These are phyloP conservation scores for Magnaporthales sp. DNA, from an alignment of 2,329 filamentous ascomycete genomes.

Conservation along the genomic window DNA sequence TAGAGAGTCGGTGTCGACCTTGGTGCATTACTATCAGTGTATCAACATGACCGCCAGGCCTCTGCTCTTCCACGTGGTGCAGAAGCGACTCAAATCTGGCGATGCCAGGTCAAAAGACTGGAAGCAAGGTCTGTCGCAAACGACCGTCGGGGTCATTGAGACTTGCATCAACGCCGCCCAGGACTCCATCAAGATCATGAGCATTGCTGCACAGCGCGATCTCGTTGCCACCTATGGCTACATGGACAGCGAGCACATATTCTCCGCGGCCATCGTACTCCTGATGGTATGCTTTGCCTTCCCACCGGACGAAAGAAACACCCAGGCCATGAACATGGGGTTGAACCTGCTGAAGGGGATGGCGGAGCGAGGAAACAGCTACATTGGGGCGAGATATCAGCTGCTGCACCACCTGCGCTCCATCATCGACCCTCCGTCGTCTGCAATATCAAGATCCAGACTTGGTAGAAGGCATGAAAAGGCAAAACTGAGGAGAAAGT, in stretches of 20 bases:
- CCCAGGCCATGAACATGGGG: constrained; percentile 29
- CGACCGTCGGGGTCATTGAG: constrained; percentile 41
- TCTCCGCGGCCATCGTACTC: constrained; percentile 43
- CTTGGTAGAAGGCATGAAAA: background rate
- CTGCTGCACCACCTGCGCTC: constrained; percentile 21
- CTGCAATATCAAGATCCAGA: background rate
- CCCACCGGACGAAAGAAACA: constrained; percentile 32
- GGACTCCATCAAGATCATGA: constrained; percentile 39
- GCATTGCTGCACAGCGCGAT: constrained; percentile 36
- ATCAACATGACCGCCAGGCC: constrained; percentile 49
- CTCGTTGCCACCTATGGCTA: constrained; percentile 48
- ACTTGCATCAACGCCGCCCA: constrained; percentile 41
- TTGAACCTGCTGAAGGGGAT: constrained; percentile 38
- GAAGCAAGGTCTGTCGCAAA: constrained; percentile 35
- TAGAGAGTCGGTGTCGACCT: constrained; percentile 29
- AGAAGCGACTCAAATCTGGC: constrained; percentile 13
- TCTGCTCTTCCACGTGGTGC: constrained; percentile 43
- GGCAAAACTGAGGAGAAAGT: background rate
- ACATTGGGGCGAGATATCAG: constrained; percentile 29
- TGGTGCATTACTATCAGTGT: constrained; percentile 46
- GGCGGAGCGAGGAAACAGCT: constrained; percentile 42
- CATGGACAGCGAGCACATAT: constrained; percentile 47
- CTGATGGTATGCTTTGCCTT: constrained; percentile 47
- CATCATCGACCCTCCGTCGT: constrained; percentile 11
- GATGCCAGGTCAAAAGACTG: constrained; percentile 25